phyloP scores from a whole-genome alignment of 2,329 filamentous ascomycete genomes.

The Scedosporium minutisporum region DNA sequence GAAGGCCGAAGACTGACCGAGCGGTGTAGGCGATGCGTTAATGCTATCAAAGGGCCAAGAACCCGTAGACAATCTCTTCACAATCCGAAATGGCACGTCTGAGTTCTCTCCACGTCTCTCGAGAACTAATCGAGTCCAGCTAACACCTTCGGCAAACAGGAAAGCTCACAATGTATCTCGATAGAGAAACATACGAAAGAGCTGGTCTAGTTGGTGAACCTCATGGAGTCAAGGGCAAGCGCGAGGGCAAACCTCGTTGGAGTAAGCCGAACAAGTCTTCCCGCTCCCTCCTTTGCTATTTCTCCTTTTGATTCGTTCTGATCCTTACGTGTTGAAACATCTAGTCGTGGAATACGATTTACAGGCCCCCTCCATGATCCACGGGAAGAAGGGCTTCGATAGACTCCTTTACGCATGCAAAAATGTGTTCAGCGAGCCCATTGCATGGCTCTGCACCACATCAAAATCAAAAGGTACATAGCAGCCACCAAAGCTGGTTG shows the following conservation, averaged over 20 bases:
- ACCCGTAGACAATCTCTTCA: constrained; percentile 63
- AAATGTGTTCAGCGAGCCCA: constrained; percentile 58
- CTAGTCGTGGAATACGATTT: constrained; percentile 69
- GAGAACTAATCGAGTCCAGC: not conserved
- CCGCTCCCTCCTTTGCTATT: not conserved
- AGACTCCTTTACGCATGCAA: constrained; percentile 68
- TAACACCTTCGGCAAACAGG: constrained; percentile 33
- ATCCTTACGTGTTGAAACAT: not conserved
- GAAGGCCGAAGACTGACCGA: not conserved
- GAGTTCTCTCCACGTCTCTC: not conserved
- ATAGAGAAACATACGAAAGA: constrained; percentile 73
- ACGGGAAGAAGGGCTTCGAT: constrained; percentile 76
- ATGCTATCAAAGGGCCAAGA: constrained; percentile 75
- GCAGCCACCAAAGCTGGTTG: too few species aligned
- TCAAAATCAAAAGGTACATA: not conserved
- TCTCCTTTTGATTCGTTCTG: not conserved
- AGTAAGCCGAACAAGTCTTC: constrained; percentile 36
- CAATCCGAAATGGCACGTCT: constrained; percentile 53
- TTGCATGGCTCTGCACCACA: constrained; percentile 69
- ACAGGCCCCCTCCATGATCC: constrained; percentile 63
- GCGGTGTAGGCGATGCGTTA: constrained; percentile 55
- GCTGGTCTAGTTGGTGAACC: constrained; percentile 70
- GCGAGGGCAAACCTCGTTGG: constrained; percentile 60
- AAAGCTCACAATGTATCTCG: constrained; percentile 63
- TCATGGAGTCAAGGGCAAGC: constrained; percentile 46